Conservation (phyloP, 2,329 filamentous ascomycete species). For the Elsinoe australis region DNA sequence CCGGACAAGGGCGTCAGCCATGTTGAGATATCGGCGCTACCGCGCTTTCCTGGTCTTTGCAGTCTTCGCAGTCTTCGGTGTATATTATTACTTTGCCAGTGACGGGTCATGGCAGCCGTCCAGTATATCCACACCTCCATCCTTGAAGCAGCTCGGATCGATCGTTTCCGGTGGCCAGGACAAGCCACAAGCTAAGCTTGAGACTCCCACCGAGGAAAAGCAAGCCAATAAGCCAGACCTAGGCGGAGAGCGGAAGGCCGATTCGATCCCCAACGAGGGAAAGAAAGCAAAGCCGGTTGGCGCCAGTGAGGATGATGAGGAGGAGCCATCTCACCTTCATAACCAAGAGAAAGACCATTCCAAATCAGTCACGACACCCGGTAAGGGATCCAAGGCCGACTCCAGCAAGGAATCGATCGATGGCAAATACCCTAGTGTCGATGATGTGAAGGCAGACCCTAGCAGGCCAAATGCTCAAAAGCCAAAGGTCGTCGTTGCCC, state of each 20-base stretch:
- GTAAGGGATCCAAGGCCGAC: neutral
- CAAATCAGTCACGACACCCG: conserved; percentile 8
- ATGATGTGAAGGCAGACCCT: neutral
- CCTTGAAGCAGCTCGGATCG: conserved; percentile 15
- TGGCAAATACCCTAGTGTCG: conserved; percentile 2
- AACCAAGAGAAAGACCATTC: conserved; percentile 11
- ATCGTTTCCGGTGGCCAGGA: conserved; percentile 8
- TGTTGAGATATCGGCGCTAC: conserved; percentile 55
- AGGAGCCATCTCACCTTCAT: conserved; percentile 11
- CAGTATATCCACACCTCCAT: conserved; percentile 19
- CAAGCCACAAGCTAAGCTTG: conserved; percentile 10
- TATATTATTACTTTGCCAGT: conserved; percentile 43
- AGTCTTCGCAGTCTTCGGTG: conserved; percentile 46
- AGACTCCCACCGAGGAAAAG: neutral
- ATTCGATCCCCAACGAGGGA: neutral
- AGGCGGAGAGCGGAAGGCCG: conserved; percentile 11
- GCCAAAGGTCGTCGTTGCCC: conserved; percentile 11
- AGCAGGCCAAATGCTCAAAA: conserved; percentile 1
- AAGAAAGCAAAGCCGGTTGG: neutral
- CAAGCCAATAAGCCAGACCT: conserved; percentile 9
- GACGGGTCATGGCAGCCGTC: conserved; percentile 17
- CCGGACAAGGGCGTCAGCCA: conserved; percentile 25
- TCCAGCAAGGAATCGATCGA: conserved; percentile 1
- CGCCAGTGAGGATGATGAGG: conserved; percentile 1
- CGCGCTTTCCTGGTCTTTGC: conserved; percentile 53